Evolutionary conservation across 345 rosid genomes (phyloP).

Genomic region (Pistacia integerrima): DNA sequence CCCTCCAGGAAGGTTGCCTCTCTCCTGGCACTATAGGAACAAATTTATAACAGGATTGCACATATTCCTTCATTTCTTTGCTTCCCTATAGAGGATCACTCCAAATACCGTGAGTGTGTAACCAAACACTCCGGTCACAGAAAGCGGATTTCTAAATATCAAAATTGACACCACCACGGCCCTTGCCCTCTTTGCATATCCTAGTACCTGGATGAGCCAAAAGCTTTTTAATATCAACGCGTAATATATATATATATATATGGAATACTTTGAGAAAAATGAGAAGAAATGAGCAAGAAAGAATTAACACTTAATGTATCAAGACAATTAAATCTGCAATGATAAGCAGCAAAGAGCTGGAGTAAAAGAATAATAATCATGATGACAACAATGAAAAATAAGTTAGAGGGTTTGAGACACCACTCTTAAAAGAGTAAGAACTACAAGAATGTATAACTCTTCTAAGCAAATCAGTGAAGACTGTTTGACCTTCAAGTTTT

Average conservation of each 20-base stretch:
- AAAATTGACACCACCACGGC: conserved; percentile 97
- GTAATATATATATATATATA: not conserved
- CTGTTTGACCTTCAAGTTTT: not conserved
- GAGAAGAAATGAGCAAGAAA: not conserved
- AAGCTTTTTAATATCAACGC: not conserved
- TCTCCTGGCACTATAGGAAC: conserved; percentile 28
- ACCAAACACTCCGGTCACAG: conserved; percentile 97
- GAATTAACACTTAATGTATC: not conserved
- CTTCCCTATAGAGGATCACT: conserved; percentile 95
- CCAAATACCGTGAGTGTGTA: conserved; percentile 85
- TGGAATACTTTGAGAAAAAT: not conserved
- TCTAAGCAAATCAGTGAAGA: not conserved
- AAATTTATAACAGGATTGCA: conserved; percentile 17
- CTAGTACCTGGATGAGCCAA: conserved; percentile 69
- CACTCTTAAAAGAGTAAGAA: not conserved
- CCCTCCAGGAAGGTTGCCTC: conserved; percentile 18
- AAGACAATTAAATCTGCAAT: not conserved
- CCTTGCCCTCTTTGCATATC: conserved; percentile 98
- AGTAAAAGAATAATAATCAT: no score
- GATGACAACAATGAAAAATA: not conserved
- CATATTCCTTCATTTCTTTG: conserved; percentile 70
- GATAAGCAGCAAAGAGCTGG: not conserved
- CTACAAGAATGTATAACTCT: not conserved
- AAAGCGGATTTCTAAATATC: conserved; percentile 92
- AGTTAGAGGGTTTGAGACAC: not conserved